phyloP scores from a whole-genome alignment of 2,329 filamentous ascomycete genomes.

The Neonectria punicea region DNA sequence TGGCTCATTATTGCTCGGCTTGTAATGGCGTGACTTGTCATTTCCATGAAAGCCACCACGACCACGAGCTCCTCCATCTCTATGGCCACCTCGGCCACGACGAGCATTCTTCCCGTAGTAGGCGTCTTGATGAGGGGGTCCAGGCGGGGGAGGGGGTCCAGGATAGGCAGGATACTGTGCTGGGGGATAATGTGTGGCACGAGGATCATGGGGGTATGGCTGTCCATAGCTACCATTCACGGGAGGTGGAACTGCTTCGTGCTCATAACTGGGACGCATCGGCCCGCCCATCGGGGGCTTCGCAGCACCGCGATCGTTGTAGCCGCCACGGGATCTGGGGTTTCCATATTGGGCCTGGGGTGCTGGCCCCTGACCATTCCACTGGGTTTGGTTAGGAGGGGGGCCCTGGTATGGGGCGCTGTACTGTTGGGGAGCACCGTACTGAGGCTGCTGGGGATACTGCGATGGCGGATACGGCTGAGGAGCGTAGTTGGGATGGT shows the following conservation, averaged over 20 bases:
- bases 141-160: slow-evolving; percentile 52
- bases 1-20: slow-evolving; percentile 48
- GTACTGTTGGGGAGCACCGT: slow-evolving; percentile 54
- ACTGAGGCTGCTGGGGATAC: slow-evolving; percentile 57
- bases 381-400: slow-evolving; percentile 49
- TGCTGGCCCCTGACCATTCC: slow-evolving; percentile 48
- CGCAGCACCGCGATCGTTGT: slow-evolving; percentile 56
- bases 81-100: slow-evolving; percentile 49
- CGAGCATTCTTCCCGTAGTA: slow-evolving; percentile 50
- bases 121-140: slow-evolving; percentile 47
- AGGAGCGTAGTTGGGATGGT: slow-evolving; percentile 68
- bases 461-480: slow-evolving; percentile 60
- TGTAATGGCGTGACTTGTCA: slow-evolving; percentile 56
- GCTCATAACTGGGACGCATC: slow-evolving; percentile 49
- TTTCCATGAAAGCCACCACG: slow-evolving; percentile 53
- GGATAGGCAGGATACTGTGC: slow-evolving; percentile 53
- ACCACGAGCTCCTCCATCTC: slow-evolving; percentile 55
- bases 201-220: slow-evolving; percentile 55
- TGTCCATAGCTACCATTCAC: slow-evolving; percentile 51
- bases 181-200: slow-evolving; percentile 46
- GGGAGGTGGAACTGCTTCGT: slow-evolving; percentile 48
- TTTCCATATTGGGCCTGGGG: slow-evolving; percentile 51
- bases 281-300: slow-evolving; percentile 47
- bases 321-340: slow-evolving; percentile 56
- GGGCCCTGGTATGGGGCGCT: slow-evolving; percentile 50